These are phyloP conservation scores for Apiotrichum brassicae DNA, from an alignment of 1,284 basidiomycete species.

Conservation along the genomic window DNA sequence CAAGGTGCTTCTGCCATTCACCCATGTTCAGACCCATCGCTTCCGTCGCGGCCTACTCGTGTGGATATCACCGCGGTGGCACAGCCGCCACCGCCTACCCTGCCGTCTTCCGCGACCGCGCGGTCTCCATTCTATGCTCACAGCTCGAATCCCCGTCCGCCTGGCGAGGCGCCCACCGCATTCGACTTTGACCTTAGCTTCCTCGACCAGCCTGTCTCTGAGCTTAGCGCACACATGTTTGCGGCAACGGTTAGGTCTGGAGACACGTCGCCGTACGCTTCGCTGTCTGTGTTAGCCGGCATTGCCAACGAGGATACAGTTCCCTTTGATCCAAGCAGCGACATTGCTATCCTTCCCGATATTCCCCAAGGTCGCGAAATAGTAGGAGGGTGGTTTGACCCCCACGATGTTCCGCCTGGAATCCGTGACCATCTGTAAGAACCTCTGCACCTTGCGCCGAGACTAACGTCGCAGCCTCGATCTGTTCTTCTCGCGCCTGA, in stretches of 20 bases:
- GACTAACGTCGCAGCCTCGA: conserved; percentile 14
- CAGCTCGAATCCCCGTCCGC: conserved; percentile 16
- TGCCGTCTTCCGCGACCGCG: too few relatives aligned
- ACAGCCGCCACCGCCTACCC: too few relatives aligned
- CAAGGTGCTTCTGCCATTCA: not conserved
- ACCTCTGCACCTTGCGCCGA: not conserved
- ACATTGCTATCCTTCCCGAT: conserved; percentile 9
- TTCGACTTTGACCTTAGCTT: conserved; percentile 20
- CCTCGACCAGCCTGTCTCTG: conserved; percentile 15
- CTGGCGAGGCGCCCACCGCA: conserved; percentile 9
- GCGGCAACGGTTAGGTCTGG: conserved; percentile 4
- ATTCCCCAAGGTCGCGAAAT: conserved; percentile 18
- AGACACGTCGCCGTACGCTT: too few relatives aligned
- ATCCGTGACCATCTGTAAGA: conserved; percentile 33
- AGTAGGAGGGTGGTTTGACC: conserved; percentile 34
- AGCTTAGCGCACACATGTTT: conserved; percentile 13
- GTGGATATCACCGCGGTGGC: not conserved
- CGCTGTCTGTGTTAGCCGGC: too few relatives aligned
- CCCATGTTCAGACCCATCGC: too few relatives aligned
- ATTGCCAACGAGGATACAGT: not conserved
- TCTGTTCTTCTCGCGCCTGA: conserved; percentile 21
- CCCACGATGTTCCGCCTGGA: conserved; percentile 27
- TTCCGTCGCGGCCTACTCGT: not conserved
- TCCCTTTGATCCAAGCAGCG: conserved; percentile 6
- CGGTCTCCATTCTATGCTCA: conserved; percentile 9